Conservation (phyloP, 1,284 basidiomycete genomes). For the Paramarasmius palmivorus region DNA sequence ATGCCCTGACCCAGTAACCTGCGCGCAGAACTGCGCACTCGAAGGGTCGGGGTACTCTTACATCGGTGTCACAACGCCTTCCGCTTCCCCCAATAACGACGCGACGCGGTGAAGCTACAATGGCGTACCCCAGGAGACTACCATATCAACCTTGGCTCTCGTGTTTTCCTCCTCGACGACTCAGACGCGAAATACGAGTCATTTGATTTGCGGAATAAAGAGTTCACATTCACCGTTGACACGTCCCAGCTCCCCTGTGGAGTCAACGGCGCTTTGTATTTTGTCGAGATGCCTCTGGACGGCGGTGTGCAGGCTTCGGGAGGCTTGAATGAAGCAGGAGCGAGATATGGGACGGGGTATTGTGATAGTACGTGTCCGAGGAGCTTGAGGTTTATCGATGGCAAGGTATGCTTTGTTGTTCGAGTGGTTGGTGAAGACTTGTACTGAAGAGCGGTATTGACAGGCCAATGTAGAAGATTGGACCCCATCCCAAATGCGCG, state of each 20-base stretch:
- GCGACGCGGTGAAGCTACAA: slow-evolving; percentile 50
- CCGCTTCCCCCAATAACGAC: slow-evolving; percentile 43
- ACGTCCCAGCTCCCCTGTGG: slow-evolving; percentile 56
- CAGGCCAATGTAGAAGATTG: too few species aligned
- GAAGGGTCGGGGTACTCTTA: slow-evolving; percentile 57
- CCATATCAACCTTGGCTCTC: slow-evolving; percentile 46
- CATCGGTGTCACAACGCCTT: slow-evolving; percentile 46
- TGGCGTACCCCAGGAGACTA: slow-evolving; percentile 39
- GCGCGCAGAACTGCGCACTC: too few species aligned
- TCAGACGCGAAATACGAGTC: slow-evolving; percentile 44
- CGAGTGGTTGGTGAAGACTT: too few species aligned
- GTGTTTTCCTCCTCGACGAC: slow-evolving; percentile 48
- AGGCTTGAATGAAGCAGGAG: slow-evolving; percentile 51
- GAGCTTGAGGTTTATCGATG: slow-evolving; percentile 55
- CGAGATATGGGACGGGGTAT: slow-evolving; percentile 54
- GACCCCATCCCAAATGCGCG: too few species aligned
- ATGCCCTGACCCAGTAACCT: too few species aligned
- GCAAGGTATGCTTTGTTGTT: slow-evolving; percentile 31
- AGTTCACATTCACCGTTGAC: slow-evolving; percentile 51
- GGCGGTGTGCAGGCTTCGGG: slow-evolving; percentile 45
- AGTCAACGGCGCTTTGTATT: slow-evolving; percentile 53
- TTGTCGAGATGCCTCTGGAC: slow-evolving; percentile 50
- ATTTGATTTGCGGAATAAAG: slow-evolving; percentile 52
- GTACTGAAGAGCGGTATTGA: too few species aligned
- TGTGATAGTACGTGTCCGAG: slow-evolving; percentile 55